Evolutionary conservation across 208 protist species (phyloP).

Genomic region (Naegleria lovaniensis): DNA sequence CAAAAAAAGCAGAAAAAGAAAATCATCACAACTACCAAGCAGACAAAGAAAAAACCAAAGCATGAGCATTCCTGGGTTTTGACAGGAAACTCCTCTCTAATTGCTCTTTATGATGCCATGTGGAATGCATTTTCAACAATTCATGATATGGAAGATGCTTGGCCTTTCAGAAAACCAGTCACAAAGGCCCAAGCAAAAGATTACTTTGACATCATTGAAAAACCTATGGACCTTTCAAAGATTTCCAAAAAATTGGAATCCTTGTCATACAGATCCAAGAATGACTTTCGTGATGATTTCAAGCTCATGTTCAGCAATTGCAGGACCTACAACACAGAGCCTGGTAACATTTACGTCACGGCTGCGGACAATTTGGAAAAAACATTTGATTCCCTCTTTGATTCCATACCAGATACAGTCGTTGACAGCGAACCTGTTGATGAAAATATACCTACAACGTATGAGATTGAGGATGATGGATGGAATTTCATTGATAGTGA

Average conservation of each 20-base stretch:
- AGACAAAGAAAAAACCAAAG: not conserved
- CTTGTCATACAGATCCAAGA: not conserved
- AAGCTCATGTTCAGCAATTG: slow-evolving; percentile 1
- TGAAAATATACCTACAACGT: not conserved
- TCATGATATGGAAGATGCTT: not conserved
- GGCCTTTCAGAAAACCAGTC: not conserved
- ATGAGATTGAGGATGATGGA: not conserved
- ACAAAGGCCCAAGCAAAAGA: not conserved
- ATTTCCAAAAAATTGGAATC: not conserved
- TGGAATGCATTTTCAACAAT: not conserved
- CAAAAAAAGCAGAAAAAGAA: not conserved
- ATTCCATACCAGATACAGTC: not conserved
- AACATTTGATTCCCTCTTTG: not conserved
- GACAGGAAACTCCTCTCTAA: not conserved
- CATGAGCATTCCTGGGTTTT: not conserved
- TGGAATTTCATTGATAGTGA: not conserved
- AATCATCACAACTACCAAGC: not conserved
- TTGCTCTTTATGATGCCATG: not conserved
- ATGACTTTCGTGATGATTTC: not conserved
- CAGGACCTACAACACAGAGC: not conserved
- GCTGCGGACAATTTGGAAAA: not conserved
- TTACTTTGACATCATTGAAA: not conserved
- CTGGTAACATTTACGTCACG: not conserved
- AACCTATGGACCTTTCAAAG: not conserved
- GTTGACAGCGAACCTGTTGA: not conserved